Evolutionary conservation across 805 yeast species (phyloP), one percentile per base, ranked within the genome.

Genomic region (Danielia reshetovae): DNA sequence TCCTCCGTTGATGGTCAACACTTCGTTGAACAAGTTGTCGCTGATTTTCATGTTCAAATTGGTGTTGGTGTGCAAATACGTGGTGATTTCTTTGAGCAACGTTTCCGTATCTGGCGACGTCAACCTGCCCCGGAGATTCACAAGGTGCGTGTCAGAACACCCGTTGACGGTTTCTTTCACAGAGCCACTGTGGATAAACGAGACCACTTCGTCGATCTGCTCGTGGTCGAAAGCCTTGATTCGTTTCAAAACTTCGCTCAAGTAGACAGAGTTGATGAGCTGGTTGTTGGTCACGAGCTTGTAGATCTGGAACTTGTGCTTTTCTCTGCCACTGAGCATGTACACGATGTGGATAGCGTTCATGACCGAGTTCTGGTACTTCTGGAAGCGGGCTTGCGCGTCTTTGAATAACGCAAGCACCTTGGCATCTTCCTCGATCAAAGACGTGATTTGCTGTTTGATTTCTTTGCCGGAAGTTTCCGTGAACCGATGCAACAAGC

Each of bases 301-400:
- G 47, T 64, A 65, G 18, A 60, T 44, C 34, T 61, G 58, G 25
- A 62, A 54, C 35, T 52, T 57, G 26, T 55, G 51, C 33, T 51
- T 54, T 2, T 36, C 13, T 14, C 38, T 41, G 7, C 29, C 32
- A 28, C 51, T 47, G 4, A 60, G 36, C 27, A 36, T 31, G 36
- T 52, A 41, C 7, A 62, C 34, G 10, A 58, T 35, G 34, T 54
- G 51, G 8, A 55, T 48, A 7, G 57, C 48, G 14, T 55, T 55
- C 32, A 59, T 45, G 8, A 60, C 47, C 5, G 52, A 34, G 11
- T 48, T 38, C 37, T 56, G 59, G 30, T 59, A 62, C 16, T 35
- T 33, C 15, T 44, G 45, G 24, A 57, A 59, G 5, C 48, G 36
- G 1, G n/a, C 11, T 27, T 46, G 45, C 4, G 60, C 42, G 7